Evolutionary conservation across 306 rosid genomes (phyloP).

Genomic region (Hippophae rhamnoides): DNA sequence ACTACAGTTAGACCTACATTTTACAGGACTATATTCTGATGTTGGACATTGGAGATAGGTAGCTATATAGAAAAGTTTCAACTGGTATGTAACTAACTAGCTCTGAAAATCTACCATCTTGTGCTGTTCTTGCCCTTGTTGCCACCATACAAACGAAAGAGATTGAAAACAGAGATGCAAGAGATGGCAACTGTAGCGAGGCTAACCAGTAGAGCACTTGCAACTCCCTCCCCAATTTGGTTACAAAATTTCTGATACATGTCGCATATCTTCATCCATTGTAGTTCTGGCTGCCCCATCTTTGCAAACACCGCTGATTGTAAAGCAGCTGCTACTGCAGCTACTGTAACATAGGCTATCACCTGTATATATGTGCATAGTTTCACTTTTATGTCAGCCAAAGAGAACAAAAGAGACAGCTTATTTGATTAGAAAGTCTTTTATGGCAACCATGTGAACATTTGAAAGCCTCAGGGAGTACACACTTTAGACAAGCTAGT

Average conservation of each 20-base stretch:
- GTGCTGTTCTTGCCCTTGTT: conserved; percentile 33
- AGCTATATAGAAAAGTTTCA: not conserved
- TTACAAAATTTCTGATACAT: conserved; percentile 81
- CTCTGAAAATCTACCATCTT: conserved; percentile 27
- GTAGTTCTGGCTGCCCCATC: conserved; percentile 71
- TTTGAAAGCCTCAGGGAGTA: no score
- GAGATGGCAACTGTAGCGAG: conserved; percentile 54
- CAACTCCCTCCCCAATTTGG: conserved; percentile 78
- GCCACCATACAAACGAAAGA: conserved; percentile 71
- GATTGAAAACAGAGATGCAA: conserved; percentile 68
- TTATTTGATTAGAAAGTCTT: no score
- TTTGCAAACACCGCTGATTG: conserved; percentile 63
- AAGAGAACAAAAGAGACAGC: no score
- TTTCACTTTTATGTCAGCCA: no score
- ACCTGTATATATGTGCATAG: conserved; percentile 26
- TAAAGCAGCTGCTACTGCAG: conserved; percentile 53
- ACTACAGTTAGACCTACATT: no score
- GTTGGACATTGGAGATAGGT: no score
- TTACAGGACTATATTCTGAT: no score
- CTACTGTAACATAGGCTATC: conserved; percentile 64
- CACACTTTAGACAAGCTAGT: no score
- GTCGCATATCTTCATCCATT: conserved; percentile 68
- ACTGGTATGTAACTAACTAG: not conserved
- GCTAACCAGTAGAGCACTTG: conserved; percentile 48
- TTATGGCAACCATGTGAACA: no score